phyloP scores from a whole-genome alignment of 768 basidiomycete genomes.

The Hortiboletus flavorubellus region DNA sequence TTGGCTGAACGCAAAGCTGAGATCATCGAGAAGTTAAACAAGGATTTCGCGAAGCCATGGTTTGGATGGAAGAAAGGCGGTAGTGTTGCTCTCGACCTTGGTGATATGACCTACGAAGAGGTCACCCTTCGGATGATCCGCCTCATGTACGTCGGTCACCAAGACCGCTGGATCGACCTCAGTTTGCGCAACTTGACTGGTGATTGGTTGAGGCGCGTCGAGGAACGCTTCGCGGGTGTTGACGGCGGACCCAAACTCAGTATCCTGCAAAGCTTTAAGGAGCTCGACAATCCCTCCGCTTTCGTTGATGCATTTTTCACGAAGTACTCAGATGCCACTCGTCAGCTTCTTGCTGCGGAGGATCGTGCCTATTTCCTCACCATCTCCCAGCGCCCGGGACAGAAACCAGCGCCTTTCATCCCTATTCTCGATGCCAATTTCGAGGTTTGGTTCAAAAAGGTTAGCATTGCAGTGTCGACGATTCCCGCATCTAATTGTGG shows the following conservation, averaged over 20 bases:
- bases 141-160: slow-evolving; percentile 90
- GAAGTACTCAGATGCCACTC: slow-evolving; percentile 74
- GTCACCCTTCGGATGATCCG: slow-evolving; percentile 87
- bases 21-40: slow-evolving; percentile 88
- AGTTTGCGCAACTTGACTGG: slow-evolving; percentile 91
- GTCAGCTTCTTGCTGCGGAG: slow-evolving; percentile 87
- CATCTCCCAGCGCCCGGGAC: slow-evolving; percentile 92
- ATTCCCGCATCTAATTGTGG: slow-evolving; percentile 9
- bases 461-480: slow-evolving; percentile 28
- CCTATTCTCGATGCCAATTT: slow-evolving; percentile 91
- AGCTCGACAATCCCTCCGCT: slow-evolving; percentile 76
- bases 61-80: slow-evolving; percentile 97
- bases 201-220: slow-evolving; percentile 94
- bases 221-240: slow-evolving; percentile 92
- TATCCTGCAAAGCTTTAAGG: slow-evolving; percentile 74
- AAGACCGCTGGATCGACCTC: slow-evolving; percentile 90
- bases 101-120: slow-evolving; percentile 99
- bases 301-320: slow-evolving; percentile 84
- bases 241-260: slow-evolving; percentile 81
- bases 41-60: slow-evolving; percentile 95
- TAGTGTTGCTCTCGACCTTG: slow-evolving; percentile 75
- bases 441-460: slow-evolving; percentile 99
- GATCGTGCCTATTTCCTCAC: slow-evolving; percentile 95
- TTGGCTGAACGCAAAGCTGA: slow-evolving; percentile 82
- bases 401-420: slow-evolving; percentile 98